These are phyloP conservation scores for Myxozyma lipomycoides DNA, from an alignment of 805 yeast genomes.

Conservation along the genomic window DNA sequence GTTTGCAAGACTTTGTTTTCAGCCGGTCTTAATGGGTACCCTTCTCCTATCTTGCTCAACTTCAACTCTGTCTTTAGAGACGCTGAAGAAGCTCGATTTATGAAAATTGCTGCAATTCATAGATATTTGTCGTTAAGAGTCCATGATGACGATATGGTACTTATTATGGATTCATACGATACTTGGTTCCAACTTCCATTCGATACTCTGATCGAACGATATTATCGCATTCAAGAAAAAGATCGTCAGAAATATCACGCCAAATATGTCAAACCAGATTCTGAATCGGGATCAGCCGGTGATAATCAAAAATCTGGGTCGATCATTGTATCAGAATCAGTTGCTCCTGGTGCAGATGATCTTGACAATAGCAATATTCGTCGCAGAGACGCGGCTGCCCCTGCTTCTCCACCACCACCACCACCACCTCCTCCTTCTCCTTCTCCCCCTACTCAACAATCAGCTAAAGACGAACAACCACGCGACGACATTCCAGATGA, in stretches of 20 bases:
- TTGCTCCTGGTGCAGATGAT: slow-evolving; percentile 3
- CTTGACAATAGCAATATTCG: neutral
- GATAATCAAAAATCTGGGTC: neutral
- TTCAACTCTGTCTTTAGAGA: slow-evolving; percentile 19
- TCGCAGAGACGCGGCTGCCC: neutral
- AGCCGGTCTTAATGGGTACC: slow-evolving; percentile 24
- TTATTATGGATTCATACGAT: slow-evolving; percentile 27
- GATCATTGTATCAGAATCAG: slow-evolving; percentile 9
- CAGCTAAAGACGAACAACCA: slow-evolving; percentile 1
- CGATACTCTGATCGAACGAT: slow-evolving; percentile 16
- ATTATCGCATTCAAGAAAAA: slow-evolving; percentile 17
- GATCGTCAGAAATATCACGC: slow-evolving; percentile 17
- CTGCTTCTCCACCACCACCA: neutral
- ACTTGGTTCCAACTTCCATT: slow-evolving; percentile 29
- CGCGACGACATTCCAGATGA: neutral
- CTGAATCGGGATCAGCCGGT: neutral
- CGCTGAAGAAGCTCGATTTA: slow-evolving; percentile 27
- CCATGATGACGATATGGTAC: slow-evolving; percentile 26
- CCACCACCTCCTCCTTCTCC: neutral
- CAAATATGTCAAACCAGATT: slow-evolving; percentile 1
- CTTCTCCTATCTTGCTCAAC: slow-evolving; percentile 22
- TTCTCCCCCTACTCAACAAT: neutral
- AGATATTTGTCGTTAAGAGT: slow-evolving; percentile 19
- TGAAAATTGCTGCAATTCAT: slow-evolving; percentile 28
- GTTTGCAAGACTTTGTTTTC: slow-evolving; percentile 27